These are phyloP conservation scores for Actinidia chinensis DNA, from an alignment of 179 eudicot genomes.

Conservation along the genomic window DNA sequence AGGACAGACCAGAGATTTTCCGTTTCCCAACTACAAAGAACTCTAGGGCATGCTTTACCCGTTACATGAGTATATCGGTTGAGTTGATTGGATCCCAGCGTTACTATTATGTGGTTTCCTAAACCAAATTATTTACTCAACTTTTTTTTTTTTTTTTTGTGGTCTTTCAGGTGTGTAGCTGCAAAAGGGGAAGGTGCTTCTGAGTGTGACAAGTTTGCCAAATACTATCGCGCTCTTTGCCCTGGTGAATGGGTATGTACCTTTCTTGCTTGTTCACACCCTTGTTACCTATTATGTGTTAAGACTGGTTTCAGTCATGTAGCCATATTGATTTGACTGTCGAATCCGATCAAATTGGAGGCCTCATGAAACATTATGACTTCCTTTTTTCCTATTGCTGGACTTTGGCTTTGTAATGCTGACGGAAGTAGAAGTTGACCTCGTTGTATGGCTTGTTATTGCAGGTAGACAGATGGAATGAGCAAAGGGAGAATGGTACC, in stretches of 20 bases:
- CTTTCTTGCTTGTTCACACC: not conserved
- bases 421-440: not conserved
- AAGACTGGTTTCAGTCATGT: not conserved
- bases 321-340: not conserved
- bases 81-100: conserved; percentile 10
- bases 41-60: conserved; percentile 74
- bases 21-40: conserved; percentile 78
- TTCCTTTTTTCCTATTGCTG: not conserved
- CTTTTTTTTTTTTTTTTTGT: not conserved
- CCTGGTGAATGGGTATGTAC: conserved; percentile 79
- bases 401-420: not conserved
- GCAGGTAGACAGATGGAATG: conserved; percentile 81
- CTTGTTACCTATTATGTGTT: not conserved
- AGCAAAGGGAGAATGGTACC: conserved; percentile 79
- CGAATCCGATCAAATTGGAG: not conserved
- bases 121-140: not conserved
- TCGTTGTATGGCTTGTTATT: not conserved
- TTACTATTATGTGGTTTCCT: not conserved
- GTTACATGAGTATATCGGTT: conserved; percentile 75
- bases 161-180: conserved; percentile 50
- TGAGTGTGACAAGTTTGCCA: conserved; percentile 70
- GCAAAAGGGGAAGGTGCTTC: conserved; percentile 77
- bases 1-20: conserved; percentile 71
- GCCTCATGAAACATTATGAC: not conserved
- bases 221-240: conserved; percentile 61